Evolutionary conservation across 208 protist genomes (phyloP), one percentile per base, ranked within the genome.

Genomic region (Trypanosoma caninum): DNA sequence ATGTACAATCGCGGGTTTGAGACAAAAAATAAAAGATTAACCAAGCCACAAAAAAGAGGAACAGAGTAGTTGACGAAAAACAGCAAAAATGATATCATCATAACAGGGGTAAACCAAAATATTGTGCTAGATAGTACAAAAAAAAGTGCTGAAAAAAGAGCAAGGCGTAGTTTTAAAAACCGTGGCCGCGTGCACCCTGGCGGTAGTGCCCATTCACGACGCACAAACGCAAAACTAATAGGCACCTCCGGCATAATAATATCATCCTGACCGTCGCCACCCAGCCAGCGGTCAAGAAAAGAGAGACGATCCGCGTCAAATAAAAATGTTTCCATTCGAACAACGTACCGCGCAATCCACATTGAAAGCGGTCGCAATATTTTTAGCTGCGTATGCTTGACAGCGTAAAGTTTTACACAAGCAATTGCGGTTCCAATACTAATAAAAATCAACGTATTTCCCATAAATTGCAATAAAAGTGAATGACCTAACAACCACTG

Each of bases 261-360:
- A 27, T 80, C 69, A 16, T 71, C 68, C 38, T 72, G 63, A 0
- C 56, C 64, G 20, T 78, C 59, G 3, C 54, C 30, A 11, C 44
- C 42, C 33, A 90, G 48, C 60, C 80, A 81, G 2, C 46, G 40
- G 47, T 85, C 73, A 28, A 84, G 35, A 33, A 69, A 53, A 23
- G 22, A 38, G 11, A 66, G n/a, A 25, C 74, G 74, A 14, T 84
- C 76, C 30, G 34, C 37, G 41, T 87, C 79, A 54, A 92, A 89
- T 28, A 92, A 69, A 67, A 82, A 92, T 18, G 63, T 57, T 53
- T 85, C 85, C 69, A 92, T 65, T 27, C 59, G 47, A 30, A 86
- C 60, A 25, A 87, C 52, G 46, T 59, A n/a, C 7, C 65, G 40
- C 7, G 69, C 74, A 14, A 88, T 30, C 55, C 69, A 88, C 37